Base-by-base conservation (phyloP, 2,329 filamentous ascomycete genomes). In the Coniochaeta hoffmannii region DNA sequence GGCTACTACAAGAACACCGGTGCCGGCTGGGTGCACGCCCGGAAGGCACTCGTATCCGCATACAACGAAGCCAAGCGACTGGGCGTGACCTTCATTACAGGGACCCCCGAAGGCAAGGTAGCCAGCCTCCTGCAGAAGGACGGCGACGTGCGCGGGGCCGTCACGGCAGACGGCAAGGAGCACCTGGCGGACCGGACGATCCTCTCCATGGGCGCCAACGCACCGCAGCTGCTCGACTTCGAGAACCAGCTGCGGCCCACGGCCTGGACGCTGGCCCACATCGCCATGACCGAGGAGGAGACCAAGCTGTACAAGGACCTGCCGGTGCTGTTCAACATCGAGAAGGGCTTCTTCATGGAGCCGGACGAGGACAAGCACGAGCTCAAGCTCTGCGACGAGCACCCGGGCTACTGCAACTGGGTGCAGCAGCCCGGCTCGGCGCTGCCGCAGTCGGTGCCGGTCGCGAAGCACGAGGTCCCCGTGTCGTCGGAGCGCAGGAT, bases 1-100 rank as follows among this genome's bases (percentile, higher is more conserved):
- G 78, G 78, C 11, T 79, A 74, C 61, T 71, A 71, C 55, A 75
- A 75, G 57, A 59, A 65, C 17, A 59, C 64, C 26, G 69, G 73
- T 8, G 76, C 77, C 3, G 80, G 79, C 8, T 83, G 79, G 78
- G 76, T 81, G 1, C 76, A 77, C 59, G 78, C 80, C 3, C 68
- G 72, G 12, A 76, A 76, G 34, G 76, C 77, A 0, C 64, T 82
- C 56, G 57, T 71, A 38, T 72, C 75, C 31, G 72, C 76, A 3
- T 72, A 71, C 24, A 61, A 63, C 1, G 78, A 79, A 60, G 75
- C 77, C 1, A 59, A 68, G 54, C 66, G 68, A 30, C 58, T 80
- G 9, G 78, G 78, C 4, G 79, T 75, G 1, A 66, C 61, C 1
- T 78, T 80, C 52, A 64, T 79, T 15, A 73, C 73, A 2, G 76